phyloP scores from a whole-genome alignment of 148 eudicot genomes.

The Mesembryanthemum crystallinum region DNA sequence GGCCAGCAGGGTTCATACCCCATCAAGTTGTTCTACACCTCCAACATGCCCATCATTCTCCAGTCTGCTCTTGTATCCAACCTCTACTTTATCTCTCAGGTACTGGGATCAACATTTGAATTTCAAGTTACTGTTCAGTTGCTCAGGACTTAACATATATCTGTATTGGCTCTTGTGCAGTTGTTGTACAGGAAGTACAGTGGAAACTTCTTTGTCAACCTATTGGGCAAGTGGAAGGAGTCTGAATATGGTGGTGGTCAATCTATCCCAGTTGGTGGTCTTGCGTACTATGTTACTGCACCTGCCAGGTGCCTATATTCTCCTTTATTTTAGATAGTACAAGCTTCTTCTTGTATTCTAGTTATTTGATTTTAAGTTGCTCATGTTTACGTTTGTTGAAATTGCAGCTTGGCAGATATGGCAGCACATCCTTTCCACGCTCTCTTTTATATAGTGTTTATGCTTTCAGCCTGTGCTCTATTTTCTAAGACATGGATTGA shows the following conservation, averaged over 20 bases:
- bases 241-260: slow-evolving; percentile 77
- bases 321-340: no score
- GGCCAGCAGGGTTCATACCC: slow-evolving; percentile 91
- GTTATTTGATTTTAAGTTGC: neutral
- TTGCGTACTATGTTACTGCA: slow-evolving; percentile 84
- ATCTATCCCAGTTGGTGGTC: slow-evolving; percentile 88
- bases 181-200: slow-evolving; percentile 67
- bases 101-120: no score
- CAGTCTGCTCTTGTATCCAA: slow-evolving; percentile 91
- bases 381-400: neutral
- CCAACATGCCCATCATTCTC: slow-evolving; percentile 92
- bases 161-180: no score
- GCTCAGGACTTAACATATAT: no score
- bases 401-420: slow-evolving; percentile 80
- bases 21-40: slow-evolving; percentile 87
- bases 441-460: slow-evolving; percentile 65
- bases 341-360: neutral
- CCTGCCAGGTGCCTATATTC: slow-evolving; percentile 60
- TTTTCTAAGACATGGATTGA: slow-evolving; percentile 93
- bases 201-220: slow-evolving; percentile 66
- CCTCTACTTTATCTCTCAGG: slow-evolving; percentile 90
- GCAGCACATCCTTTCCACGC: slow-evolving; percentile 93
- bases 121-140: no score
- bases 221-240: slow-evolving; percentile 83
- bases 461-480: slow-evolving; percentile 85